A percentile compares a stretch with the other conserved stretches of the same genome.
Evolutionary conservation across 2,329 filamentous ascomycete genomes (phyloP).

Genomic region (Alternaria novae-zelandiae): DNA sequence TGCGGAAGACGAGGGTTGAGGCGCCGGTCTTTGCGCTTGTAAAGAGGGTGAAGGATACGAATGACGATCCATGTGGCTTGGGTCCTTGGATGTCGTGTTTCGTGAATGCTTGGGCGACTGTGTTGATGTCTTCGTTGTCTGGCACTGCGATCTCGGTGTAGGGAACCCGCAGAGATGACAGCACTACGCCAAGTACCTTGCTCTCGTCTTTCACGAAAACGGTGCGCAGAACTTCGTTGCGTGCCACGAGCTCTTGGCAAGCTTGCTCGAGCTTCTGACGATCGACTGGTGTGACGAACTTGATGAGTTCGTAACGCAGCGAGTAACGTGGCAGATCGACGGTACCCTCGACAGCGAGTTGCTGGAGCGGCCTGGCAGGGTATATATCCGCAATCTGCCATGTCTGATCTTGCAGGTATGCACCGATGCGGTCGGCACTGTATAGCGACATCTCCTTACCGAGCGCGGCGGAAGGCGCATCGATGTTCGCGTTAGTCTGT

Average conservation of each 20-base stretch:
- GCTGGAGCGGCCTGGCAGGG: constrained; percentile 65
- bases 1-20: constrained; percentile 62
- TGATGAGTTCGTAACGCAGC: constrained; percentile 69
- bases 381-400: constrained; percentile 64
- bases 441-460: constrained; percentile 53
- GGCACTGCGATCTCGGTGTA: constrained; percentile 49
- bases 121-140: constrained; percentile 58
- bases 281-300: constrained; percentile 62
- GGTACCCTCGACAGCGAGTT: constrained; percentile 65
- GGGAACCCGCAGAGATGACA: constrained; percentile 60
- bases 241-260: constrained; percentile 63
- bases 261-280: constrained; percentile 56
- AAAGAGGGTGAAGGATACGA: constrained; percentile 55
- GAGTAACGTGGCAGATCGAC: constrained; percentile 66
- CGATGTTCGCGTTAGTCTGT: constrained; percentile 26
- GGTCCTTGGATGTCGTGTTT: constrained; percentile 62
- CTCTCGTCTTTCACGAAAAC: constrained; percentile 63
- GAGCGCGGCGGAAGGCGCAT: constrained; percentile 61
- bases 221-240: constrained; percentile 70
- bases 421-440: constrained; percentile 57
- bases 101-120: constrained; percentile 62
- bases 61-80: constrained; percentile 62
- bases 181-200: constrained; percentile 63
- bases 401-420: constrained; percentile 58
- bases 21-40: constrained; percentile 63